These are phyloP conservation scores for Rhizophora mangle DNA, from an alignment of 345 rosid genomes.

Conservation along the genomic window DNA sequence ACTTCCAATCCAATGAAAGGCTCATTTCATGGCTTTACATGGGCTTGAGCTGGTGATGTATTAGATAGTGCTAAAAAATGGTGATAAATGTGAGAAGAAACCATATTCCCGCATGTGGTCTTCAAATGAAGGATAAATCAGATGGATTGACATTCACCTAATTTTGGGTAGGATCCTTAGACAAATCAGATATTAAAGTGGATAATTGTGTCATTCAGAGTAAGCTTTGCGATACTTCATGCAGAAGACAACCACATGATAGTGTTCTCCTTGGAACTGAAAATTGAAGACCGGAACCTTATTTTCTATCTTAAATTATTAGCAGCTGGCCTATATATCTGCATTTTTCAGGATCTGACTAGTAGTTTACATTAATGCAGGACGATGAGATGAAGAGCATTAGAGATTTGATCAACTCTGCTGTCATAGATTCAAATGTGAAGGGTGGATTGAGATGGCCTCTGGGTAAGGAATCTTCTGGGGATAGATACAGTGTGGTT, in stretches of 20 bases:
- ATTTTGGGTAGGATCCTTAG: background rate
- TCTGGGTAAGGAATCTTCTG: slow-evolving; percentile 38
- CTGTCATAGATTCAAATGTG: slow-evolving; percentile 50
- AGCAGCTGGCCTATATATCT: too few species aligned
- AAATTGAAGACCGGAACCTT: too few species aligned
- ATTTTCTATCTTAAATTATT: too few species aligned
- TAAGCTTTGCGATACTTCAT: too few species aligned
- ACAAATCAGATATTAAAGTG: background rate
- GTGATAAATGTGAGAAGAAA: background rate
- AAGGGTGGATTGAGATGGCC: slow-evolving; percentile 80
- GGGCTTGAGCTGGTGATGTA: background rate
- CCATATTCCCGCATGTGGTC: background rate
- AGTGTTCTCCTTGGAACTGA: too few species aligned
- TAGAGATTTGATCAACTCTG: slow-evolving; percentile 39
- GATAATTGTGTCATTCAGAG: background rate
- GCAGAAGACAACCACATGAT: too few species aligned
- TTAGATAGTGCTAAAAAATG: background rate
- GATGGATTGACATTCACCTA: background rate
- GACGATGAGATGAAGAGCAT: slow-evolving; percentile 54
- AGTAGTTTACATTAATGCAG: slow-evolving; percentile 29
- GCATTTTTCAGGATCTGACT: background rate
- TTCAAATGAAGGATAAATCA: background rate
- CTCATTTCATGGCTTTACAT: background rate
- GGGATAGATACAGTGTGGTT: slow-evolving; percentile 37
- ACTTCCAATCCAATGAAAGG: too few species aligned